Conservation (phyloP, 495 filamentous ascomycete genomes). For the Xylaria longipes region DNA sequence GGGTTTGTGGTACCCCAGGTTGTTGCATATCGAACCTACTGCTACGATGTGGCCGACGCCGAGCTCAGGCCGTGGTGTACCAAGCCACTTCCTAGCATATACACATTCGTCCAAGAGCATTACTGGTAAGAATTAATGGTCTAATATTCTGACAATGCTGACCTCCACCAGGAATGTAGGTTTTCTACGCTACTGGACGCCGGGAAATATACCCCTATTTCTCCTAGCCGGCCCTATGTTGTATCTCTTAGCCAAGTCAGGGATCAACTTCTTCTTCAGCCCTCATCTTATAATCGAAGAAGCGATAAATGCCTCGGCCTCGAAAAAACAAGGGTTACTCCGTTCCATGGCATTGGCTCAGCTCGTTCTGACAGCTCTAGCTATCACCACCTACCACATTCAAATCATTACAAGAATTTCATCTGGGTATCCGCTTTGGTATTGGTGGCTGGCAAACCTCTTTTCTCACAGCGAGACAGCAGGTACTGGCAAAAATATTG, state of each 20-base stretch:
- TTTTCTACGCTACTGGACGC: constrained; percentile 88
- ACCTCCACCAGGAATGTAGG: constrained; percentile 73
- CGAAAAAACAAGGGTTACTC: constrained; percentile 37
- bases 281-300: constrained; percentile 23
- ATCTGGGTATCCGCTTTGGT: constrained; percentile 89
- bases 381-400: constrained; percentile 82
- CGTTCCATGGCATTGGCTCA: constrained; percentile 73
- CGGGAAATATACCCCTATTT: constrained; percentile 87
- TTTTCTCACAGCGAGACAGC: constrained; percentile 37
- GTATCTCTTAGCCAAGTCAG: constrained; percentile 67
- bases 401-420: constrained; percentile 92
- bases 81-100: constrained; percentile 77
- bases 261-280: constrained; percentile 51
- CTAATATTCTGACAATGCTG: constrained; percentile 21
- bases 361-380: constrained; percentile 71
- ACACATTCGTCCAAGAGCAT: constrained; percentile 82
- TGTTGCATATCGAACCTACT: constrained; percentile 77
- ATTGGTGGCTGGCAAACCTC: constrained; percentile 73
- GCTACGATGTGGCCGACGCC: constrained; percentile 45
- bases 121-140: constrained; percentile 71
- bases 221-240: constrained; percentile 82
- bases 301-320: constrained; percentile 14
- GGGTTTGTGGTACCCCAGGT: constrained; percentile 76
- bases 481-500: constrained; percentile 37
- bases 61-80: constrained; percentile 75